Base-by-base conservation (phyloP, 2,329 filamentous ascomycete genomes). In the Aspergillus sergii region DNA sequence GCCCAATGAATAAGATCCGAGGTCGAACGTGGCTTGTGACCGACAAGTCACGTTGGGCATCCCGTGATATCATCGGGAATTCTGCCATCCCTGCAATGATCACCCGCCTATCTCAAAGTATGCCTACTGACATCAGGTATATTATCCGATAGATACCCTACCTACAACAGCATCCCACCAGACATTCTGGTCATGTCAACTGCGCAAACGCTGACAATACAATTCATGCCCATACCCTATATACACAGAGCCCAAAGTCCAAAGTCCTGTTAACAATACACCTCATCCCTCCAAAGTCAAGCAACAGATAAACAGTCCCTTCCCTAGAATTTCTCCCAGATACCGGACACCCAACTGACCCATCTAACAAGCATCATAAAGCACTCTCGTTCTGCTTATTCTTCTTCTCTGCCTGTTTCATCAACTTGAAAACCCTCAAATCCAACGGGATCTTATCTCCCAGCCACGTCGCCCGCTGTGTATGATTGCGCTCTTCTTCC, bases 401-500 rank as follows among this genome's bases (percentile, higher is more conserved):
- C 57, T 59, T 62, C 64, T 67, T 70, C 64, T 71, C 45, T 54
- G 56, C 65, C 60, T 73, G 66, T 61, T 70, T 69, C 68, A 68
- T 67, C 59, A 71, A 45, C 63, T 76, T 78, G 32, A 82, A 79
- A 3, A 78, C 0, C 36, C 73, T 68, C 66, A 80, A 65, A 71
- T 82, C 79, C 66, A 82, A 69, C 28, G 80, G 80, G 58, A 82
- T 72, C n/a, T 72, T 69, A n/a, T 82, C 79, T 6, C 80, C 80
- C 67, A 82, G 65, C 80, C 81, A 82, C 14, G 75, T 76, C 66
- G 80, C 81, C 26, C 79, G 71, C 63, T 80, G 76, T 30, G 79
- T 79, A 71, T 83, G 78, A 70, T 82, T 79, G 53, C 85, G 79
- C 62, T 85, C 82, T 46, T 88, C 84, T n/a, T 85, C 83, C 9